Percentiles rank a stretch among this genome's conserved stretches.
Conservation (phyloP, 179 eudicot species). For the Nepenthes alata region DNA sequence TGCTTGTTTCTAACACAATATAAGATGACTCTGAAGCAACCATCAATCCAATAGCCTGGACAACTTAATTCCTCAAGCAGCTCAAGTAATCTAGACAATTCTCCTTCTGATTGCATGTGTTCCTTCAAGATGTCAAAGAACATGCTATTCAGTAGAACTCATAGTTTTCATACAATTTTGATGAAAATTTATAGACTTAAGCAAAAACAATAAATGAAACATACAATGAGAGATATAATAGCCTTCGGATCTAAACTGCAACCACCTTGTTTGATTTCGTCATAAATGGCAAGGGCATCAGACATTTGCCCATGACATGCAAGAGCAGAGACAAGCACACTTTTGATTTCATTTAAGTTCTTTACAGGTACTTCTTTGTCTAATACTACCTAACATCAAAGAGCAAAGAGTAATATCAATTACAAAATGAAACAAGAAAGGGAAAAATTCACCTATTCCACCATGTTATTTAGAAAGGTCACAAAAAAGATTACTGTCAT, state of each 20-base stretch:
- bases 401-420: background rate
- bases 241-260: slow-evolving; percentile 59
- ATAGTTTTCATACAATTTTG: background rate
- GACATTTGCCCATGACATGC: slow-evolving; percentile 49
- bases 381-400: slow-evolving; percentile 39
- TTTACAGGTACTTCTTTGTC: slow-evolving; percentile 39
- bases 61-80: slow-evolving; percentile 54
- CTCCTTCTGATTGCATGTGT: slow-evolving; percentile 38
- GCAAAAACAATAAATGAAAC: slow-evolving; percentile 10
- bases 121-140: slow-evolving; percentile 33
- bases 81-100: slow-evolving; percentile 38
- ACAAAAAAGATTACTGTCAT: too few species aligned
- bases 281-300: slow-evolving; percentile 53
- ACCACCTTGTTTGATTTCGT: slow-evolving; percentile 48
- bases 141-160: background rate
- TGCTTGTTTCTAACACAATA: slow-evolving; percentile 55
- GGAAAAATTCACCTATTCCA: background rate
- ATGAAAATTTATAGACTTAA: background rate
- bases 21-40: slow-evolving; percentile 47
- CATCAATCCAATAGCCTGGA: slow-evolving; percentile 51
- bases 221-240: slow-evolving; percentile 54
- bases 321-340: slow-evolving; percentile 62
- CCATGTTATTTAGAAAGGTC: too few species aligned
- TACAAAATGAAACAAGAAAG: background rate
- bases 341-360: slow-evolving; percentile 49